Base-by-base conservation (phyloP, 176 grass and related monocot genomes). In the Bothriochloa decipiens region DNA sequence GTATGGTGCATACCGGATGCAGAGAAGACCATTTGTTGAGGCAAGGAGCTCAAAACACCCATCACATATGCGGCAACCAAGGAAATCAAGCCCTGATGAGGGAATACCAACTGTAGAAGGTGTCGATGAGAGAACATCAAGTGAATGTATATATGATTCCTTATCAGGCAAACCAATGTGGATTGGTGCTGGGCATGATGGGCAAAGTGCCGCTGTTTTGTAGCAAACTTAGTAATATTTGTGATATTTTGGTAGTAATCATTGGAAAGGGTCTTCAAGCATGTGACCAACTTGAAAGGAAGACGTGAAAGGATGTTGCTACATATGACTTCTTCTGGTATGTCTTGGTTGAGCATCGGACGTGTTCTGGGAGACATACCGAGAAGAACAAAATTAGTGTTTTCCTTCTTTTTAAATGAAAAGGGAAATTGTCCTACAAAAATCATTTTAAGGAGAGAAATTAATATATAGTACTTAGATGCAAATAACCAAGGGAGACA, bases 271-370 rank as follows among this genome's bases (percentile, higher is more conserved):
- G 14, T 11, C 20, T 81, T 81, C 29, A 81, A 69, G 8, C 32
- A 15, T 20, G 16, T 55, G 45, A 55, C 78, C 7, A 52, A 23
- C 45, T 81, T 81, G 43, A 69, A 69, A 10, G 45, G 45, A 12
- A 81, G 32, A 1, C 46, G 46, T 53, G 45, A 14, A 16, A 69
- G 39, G 13, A 81, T 81, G 2, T 33, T 4, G 6, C 50, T 4
- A 7, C 65, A 68, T 37, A 81, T 69, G 65, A 81, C 18, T 0
- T 70, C 78, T 53, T 81, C 20, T 17, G 45, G 46, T 50, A 81
- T 53, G 12, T 55, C 65, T 7, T 22, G 7, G 3, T 26, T 49
- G 20, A 23, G 3, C n/a, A 14, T 7, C 0, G 1, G 0, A 53
- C 14, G 3, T 55, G 32, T 55, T 25, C 45, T 36, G 9, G 1